Base-by-base conservation (phyloP, 306 rosid species). In the Hippophae tibetana region DNA sequence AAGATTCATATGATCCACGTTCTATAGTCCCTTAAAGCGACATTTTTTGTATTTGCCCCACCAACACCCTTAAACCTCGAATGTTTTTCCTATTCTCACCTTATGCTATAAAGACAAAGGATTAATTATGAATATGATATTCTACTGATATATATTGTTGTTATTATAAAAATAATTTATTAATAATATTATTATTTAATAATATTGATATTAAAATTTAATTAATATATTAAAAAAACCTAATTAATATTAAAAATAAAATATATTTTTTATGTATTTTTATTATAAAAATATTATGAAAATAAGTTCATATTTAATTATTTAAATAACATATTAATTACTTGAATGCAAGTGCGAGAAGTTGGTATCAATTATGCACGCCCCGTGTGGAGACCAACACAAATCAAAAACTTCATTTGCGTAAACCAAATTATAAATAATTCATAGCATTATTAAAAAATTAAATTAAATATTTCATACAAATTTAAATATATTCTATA, bases 331-430 rank as follows among this genome's bases (percentile, higher is more conserved):
- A 23, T 14, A 18, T 1, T 6, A 6, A 59, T 31, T 7, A 26
- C 5, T 5, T 7, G 5, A n/a, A 5, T 2, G 14, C 3, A 49
- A 2, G 12, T 57, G 13, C 4, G 60, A 49, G 50, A 69, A 49
- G 23, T 31, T 31, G 38, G 42, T 45, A 46, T 47, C 38, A 67
- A 23, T 61, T 58, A 58, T 52, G 75, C 62, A 53, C 57, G 61
- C 66, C 74, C 83, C 87, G 78, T 62, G 87, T 80, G 94, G 80
- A 76, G 69, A 68, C 81, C 89, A 80, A 18, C 23, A 18, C 23
- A 18, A 18, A 18, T 18, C 23, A 18, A 18, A 18, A 18, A 18
- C 23, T 18, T 18, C 43, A 47, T 56, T 54, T 49, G 40, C 42
- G 52, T 45, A 13, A 13, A 58, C 10, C 47, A 7, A 47, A 57